These are phyloP conservation scores for Xerocomellus dryophilus DNA, from an alignment of 768 basidiomycete genomes.

Conservation along the genomic window DNA sequence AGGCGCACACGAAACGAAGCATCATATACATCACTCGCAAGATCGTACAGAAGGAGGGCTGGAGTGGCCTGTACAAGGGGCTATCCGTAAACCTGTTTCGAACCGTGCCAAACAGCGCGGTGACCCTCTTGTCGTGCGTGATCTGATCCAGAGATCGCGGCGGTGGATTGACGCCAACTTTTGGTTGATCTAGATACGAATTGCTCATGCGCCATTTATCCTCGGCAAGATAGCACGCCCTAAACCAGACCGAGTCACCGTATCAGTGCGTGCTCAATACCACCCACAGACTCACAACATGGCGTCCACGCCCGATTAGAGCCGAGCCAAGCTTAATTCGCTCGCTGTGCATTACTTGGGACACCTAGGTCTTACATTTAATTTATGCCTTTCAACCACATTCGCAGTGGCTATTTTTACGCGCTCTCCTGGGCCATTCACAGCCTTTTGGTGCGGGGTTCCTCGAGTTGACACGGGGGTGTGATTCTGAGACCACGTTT, in stretches of 20 bases:
- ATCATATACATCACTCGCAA: constrained; percentile 68
- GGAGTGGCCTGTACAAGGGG: constrained; percentile 88
- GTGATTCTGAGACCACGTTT: constrained; percentile 1
- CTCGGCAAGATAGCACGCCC: constrained; percentile 12
- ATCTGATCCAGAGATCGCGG: background rate
- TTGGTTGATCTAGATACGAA: constrained; percentile 25
- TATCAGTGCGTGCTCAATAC: constrained; percentile 7
- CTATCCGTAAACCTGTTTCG: constrained; percentile 90
- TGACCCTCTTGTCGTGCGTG: constrained; percentile 71
- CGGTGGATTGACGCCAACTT: background rate
- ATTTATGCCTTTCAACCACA: constrained; percentile 13
- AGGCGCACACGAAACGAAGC: constrained; percentile 55
- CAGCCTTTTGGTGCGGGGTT: constrained; percentile 5
- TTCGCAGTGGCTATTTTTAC: constrained; percentile 3
- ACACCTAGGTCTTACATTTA: constrained; percentile 4
- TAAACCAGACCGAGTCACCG: background rate
- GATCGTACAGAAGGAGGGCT: constrained; percentile 80
- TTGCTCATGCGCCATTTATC: constrained; percentile 34
- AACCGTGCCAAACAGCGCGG: constrained; percentile 94
- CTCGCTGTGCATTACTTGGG: constrained; percentile 12
- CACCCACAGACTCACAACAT: constrained; percentile 1
- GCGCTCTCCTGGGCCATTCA: background rate
- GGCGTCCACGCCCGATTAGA: constrained; percentile 18
- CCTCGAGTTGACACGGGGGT: background rate
- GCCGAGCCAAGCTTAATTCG: background rate